These are phyloP conservation scores for Pleurostoma richardsiae DNA, from an alignment of 2,329 filamentous ascomycete genomes.

Conservation along the genomic window DNA sequence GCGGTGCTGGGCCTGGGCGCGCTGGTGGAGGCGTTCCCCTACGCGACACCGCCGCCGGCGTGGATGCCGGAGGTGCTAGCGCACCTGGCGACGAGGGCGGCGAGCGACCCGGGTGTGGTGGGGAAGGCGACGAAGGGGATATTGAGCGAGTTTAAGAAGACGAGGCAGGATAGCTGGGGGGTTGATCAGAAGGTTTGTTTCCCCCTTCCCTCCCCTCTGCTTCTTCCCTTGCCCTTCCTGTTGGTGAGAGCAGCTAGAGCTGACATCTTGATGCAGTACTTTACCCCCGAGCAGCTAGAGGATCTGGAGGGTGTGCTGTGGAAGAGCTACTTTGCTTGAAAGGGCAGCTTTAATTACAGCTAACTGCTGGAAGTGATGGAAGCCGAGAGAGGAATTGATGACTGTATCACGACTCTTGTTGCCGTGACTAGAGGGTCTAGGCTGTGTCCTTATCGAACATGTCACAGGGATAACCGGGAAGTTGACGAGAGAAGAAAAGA, in stretches of 20 bases:
- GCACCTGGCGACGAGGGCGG: slow-evolving; percentile 76
- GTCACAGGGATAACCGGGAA: no score
- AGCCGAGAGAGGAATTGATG: no score
- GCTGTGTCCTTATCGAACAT: no score
- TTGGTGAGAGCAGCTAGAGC: slow-evolving; percentile 4
- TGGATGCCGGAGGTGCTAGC: slow-evolving; percentile 96
- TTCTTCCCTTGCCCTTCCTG: neutral
- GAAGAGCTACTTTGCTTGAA: slow-evolving; percentile 97
- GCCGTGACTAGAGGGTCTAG: no score
- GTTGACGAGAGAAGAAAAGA: no score
- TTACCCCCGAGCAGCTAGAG: slow-evolving; percentile 87
- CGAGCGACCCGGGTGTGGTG: slow-evolving; percentile 84
- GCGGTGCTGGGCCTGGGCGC: slow-evolving; percentile 88
- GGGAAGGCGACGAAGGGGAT: slow-evolving; percentile 94
- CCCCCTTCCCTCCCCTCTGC: neutral
- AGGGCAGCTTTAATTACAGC: no score
- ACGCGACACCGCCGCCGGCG: slow-evolving; percentile 80
- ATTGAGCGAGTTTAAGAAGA: slow-evolving; percentile 98
- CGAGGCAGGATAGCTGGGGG: slow-evolving; percentile 95
- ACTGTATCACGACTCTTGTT: no score
- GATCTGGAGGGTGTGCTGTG: slow-evolving; percentile 94
- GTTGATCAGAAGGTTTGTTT: slow-evolving; percentile 85
- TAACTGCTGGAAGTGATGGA: no score
- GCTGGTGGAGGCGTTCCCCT: slow-evolving; percentile 92
- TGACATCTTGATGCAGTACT: slow-evolving; percentile 52